Evolutionary conservation across 805 yeast genomes (phyloP).

Genomic region (Ogataea naganishii): DNA sequence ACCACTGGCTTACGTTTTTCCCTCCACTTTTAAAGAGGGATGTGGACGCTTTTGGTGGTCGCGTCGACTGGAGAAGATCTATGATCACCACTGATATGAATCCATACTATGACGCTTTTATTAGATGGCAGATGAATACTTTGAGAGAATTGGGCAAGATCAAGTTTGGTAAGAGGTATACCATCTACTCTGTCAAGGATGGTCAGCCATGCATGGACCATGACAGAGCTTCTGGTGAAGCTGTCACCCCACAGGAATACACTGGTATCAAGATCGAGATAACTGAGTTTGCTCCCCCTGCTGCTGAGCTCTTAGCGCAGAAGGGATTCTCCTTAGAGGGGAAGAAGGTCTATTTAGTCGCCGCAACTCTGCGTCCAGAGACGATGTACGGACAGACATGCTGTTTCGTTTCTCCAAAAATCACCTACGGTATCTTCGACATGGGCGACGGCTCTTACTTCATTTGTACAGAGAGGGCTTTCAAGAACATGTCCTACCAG

Average conservation of each 20-base stretch:
- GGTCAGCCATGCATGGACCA: constrained; percentile 99
- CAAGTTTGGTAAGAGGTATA: constrained; percentile 96
- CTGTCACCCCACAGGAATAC: constrained; percentile 94
- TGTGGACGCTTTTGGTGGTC: constrained; percentile 76
- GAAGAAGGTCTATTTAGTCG: constrained; percentile 75
- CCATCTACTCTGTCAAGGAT: constrained; percentile 94
- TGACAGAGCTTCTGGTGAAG: constrained; percentile 96
- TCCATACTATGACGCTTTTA: constrained; percentile 90
- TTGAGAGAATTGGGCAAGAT: constrained; percentile 82
- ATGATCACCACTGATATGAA: constrained; percentile 92
- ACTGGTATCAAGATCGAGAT: constrained; percentile 83
- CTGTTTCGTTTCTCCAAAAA: constrained; percentile 95
- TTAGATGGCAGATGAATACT: constrained; percentile 93
- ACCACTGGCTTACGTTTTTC: constrained; percentile 83
- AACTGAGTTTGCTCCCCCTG: constrained; percentile 47
- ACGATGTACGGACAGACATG: constrained; percentile 99
- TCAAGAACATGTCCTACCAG: constrained; percentile 95
- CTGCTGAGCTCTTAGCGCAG: constrained; percentile 44
- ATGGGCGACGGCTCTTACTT: constrained; percentile 69
- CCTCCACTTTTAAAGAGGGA: constrained; percentile 83
- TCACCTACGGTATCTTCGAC: constrained; percentile 83
- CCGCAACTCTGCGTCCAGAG: constrained; percentile 97
- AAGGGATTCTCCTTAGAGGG: constrained; percentile 35
- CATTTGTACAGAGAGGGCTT: constrained; percentile 90
- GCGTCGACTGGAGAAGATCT: constrained; percentile 98